These are phyloP conservation scores for Kokia cookei DNA, from an alignment of 441 rosid species.

Conservation along the genomic window DNA sequence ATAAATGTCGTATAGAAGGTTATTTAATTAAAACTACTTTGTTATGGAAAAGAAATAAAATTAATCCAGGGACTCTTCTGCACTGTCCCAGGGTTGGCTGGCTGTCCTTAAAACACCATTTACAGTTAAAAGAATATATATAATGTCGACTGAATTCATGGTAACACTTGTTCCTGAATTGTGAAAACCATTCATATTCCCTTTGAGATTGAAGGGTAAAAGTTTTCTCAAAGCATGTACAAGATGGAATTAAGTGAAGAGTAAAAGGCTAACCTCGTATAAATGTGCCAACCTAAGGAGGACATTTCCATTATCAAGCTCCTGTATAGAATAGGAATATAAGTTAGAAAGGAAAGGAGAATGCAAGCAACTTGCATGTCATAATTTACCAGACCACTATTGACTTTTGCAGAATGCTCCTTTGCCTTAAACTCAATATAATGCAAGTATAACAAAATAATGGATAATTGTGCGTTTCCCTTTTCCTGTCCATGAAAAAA, in stretches of 20 bases:
- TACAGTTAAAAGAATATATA: not conserved
- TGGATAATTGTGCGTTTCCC: slow-evolving; percentile 15
- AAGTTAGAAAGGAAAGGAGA: not conserved
- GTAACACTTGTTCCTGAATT: not conserved
- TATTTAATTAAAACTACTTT: not conserved
- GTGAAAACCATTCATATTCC: not conserved
- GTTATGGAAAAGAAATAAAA: not conserved
- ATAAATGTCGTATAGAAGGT: not conserved
- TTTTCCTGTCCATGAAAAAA: slow-evolving; percentile 26
- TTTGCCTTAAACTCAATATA: not conserved
- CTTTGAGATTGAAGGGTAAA: not conserved
- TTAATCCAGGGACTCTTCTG: not conserved
- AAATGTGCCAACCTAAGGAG: slow-evolving; percentile 70
- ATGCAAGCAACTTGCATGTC: slow-evolving; percentile 6
- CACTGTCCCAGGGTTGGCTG: not conserved
- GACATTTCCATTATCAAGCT: slow-evolving; percentile 50
- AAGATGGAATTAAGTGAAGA: slow-evolving; percentile 5
- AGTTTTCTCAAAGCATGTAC: not conserved
- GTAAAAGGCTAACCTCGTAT: slow-evolving; percentile 39
- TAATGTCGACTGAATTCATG: not conserved
- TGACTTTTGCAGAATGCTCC: not conserved
- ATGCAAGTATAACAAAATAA: not conserved
- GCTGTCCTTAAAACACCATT: not conserved
- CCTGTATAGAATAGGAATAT: slow-evolving; percentile 27
- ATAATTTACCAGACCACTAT: not conserved